Evolutionary conservation across 352 stramenopile genomes (phyloP), one percentile per base, ranked within the genome.

Genomic region (Phytophthora melonis): DNA sequence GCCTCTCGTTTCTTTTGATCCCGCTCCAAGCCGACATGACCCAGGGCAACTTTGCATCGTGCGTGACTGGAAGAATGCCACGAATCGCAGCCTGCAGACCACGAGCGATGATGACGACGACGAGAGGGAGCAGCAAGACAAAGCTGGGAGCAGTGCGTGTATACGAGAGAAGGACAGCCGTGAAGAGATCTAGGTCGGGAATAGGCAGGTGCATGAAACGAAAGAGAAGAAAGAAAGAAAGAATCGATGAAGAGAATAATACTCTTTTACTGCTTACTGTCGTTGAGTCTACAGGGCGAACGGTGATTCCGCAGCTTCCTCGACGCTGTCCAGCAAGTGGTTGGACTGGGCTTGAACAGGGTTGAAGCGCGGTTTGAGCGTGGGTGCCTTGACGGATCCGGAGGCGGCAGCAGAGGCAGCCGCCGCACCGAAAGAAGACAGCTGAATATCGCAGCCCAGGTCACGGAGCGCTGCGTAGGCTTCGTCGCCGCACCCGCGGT

Each of bases 401-500:
- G 74, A 76, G 2, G 57, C 58, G n/a, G 50, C 66, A 39, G 66
- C 53, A 19, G 72, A 64, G 0, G 41, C 70, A 0, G 76, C 67
- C 13, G 54, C 66, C 18, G 64, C 74, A 5, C 83, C 84, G 30
- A 93, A 93, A 4, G 78, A 79, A 10, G 86, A 87, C 21, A 94
- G 70, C 54, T 85, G 78, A 68, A 94, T 93, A 23, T 92, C 78
- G 57, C 84, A 93, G 9, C 86, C 86, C 7, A 95, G 67, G 52
- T 95, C 89, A 0, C 89, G 81, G 55, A 95, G 64, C 13, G 89
- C 89, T 45, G 84, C 89, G 57, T 95, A 95, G 10, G 87, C 89
- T 78, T 93, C 87, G 56, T 93, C 87, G 18, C 87, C 87, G 58
- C 89, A 95, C 14, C 78, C 84, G 18, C 84, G 86, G 63, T 87